Evolutionary conservation across 495 filamentous ascomycete genomes (phyloP).

Genomic region (Mycothermus thermophilus): DNA sequence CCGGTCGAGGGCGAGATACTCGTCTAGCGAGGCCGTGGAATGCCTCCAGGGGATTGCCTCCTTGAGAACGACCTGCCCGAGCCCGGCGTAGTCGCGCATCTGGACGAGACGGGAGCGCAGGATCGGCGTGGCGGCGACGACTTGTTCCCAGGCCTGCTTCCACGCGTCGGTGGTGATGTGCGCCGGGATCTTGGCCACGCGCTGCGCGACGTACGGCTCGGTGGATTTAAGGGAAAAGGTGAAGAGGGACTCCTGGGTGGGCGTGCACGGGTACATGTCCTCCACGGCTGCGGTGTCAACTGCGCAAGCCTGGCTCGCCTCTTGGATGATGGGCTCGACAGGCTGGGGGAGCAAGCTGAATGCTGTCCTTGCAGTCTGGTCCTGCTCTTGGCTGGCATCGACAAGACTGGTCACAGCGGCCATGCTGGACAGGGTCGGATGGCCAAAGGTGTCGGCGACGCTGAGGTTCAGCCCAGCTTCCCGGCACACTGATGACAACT

Average conservation of each 20-base stretch:
- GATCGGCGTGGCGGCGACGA: conserved; percentile 35
- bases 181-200: conserved; percentile 30
- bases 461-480: conserved; percentile 11
- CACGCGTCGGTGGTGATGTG: conserved; percentile 34
- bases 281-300: conserved; percentile 27
- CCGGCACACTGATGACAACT: conserved; percentile 11
- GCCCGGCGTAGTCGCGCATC: conserved; percentile 27
- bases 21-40: conserved; percentile 30
- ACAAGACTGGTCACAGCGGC: conserved; percentile 3
- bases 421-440: conserved; percentile 13
- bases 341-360: conserved; percentile 9
- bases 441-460: conserved; percentile 9
- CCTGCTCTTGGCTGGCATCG: not conserved
- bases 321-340: conserved; percentile 5
- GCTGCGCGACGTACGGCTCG: conserved; percentile 41
- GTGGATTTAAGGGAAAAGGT: conserved; percentile 29
- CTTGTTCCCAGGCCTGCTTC: conserved; percentile 39
- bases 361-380: conserved; percentile 1
- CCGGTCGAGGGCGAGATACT: conserved; percentile 27
- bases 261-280: conserved; percentile 51
- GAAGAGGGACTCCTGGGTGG: conserved; percentile 52
- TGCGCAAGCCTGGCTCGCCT: conserved; percentile 33
- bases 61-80: conserved; percentile 39
- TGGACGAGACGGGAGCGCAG: conserved; percentile 44
- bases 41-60: conserved; percentile 21